These are phyloP conservation scores for Choiromyces venosus DNA, from an alignment of 495 filamentous ascomycete genomes.

Conservation along the genomic window DNA sequence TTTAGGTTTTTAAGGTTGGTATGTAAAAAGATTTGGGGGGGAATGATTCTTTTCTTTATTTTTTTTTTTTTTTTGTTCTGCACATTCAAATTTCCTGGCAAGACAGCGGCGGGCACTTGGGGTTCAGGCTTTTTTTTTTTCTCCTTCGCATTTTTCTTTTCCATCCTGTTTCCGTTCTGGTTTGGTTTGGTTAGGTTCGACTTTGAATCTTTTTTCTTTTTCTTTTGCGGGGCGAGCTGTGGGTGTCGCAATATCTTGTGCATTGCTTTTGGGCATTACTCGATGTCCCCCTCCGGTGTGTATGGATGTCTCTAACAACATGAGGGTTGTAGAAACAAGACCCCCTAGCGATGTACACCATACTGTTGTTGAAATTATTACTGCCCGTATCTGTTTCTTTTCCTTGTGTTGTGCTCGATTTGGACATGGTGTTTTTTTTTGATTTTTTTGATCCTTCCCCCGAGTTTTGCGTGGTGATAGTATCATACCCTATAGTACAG, in stretches of 20 bases:
- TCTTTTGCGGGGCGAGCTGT: background rate
- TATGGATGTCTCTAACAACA: background rate
- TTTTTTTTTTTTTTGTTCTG: background rate
- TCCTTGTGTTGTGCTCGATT: conserved; percentile 24
- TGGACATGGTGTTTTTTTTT: conserved; percentile 8
- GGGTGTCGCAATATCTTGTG: background rate
- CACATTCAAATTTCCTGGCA: conserved; percentile 19
- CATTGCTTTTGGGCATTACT: background rate
- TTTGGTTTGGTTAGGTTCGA: no score
- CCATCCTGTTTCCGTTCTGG: conserved; percentile 6
- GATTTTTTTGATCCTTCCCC: background rate
- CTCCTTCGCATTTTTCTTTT: no score
- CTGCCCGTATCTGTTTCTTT: conserved; percentile 6
- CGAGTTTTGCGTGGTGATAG: background rate
- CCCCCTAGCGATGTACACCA: background rate
- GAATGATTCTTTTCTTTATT: background rate
- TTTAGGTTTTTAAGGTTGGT: conserved; percentile 10
- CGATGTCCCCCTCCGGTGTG: background rate
- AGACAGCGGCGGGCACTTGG: conserved; percentile 27
- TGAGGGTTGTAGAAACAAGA: background rate
- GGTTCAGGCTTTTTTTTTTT: conserved; percentile 28
- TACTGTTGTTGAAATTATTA: background rate
- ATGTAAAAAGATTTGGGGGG: background rate
- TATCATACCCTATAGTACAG: background rate
- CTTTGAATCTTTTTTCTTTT: no score